Evolutionary conservation across 805 yeast genomes (phyloP), one percentile per base, ranked within the genome.

Genomic region (Wickerhamomyces ciferrii): DNA sequence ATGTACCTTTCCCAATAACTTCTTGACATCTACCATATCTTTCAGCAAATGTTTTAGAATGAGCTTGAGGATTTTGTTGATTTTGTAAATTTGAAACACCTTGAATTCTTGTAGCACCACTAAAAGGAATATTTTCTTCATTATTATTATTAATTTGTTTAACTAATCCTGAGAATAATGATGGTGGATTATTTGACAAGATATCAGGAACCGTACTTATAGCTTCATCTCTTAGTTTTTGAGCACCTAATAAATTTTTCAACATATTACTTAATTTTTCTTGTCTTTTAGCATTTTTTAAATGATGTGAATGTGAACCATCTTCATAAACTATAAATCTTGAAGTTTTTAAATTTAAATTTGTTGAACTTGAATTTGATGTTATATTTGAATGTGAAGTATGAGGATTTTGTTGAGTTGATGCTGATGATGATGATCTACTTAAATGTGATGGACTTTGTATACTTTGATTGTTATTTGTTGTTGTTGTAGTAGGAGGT

Each of bases 21-120:
- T 92, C 98, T 66, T 89, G 96, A 63, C 98, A 92, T 44, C 86
- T 77, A 39, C 99, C 99, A 63, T 92, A 92, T 62, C 91, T 87
- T 55, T 90, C 91, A 9, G 81, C 84, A 63, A 92, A 85, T 10
- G 91, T 79, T 42, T 80, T 59, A 32, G 69, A 59, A 56, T 73
- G 79, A 46, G 51, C 53, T 10, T 45, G 38, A 4, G 50, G 38
- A n/a, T n/a, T n/a, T n/a, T n/a, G n/a, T 14, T 40, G 48, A 7
- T 41, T 37, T n/a, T 23, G 20, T 2, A 25, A 38, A 10, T 29
- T 19, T 31, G 4, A 42, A 13, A 51, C 41, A 7, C 53, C 55
- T 10, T 47, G 48, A 13, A 54, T 50, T 47, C 62, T 50, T 42
- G 68, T 62, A 0, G 71, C 70, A 14, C 71, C 71, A 42, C 66